These are phyloP conservation scores for Asterophora parasitica DNA, from an alignment of 768 basidiomycete genomes.

Conservation along the genomic window DNA sequence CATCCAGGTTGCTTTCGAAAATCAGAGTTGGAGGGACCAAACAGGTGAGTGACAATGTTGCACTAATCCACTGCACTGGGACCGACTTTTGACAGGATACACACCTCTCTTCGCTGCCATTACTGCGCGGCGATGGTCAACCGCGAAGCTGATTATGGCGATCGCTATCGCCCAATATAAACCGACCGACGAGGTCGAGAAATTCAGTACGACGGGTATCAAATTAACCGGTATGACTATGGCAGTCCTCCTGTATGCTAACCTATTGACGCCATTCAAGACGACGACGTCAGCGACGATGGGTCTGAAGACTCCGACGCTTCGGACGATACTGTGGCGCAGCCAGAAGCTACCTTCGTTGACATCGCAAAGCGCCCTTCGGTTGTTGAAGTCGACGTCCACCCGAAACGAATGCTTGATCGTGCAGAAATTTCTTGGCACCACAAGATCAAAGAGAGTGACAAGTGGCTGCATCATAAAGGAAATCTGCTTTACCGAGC, in stretches of 20 bases:
- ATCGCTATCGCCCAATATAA: slow-evolving; percentile 54
- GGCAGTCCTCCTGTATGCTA: not conserved
- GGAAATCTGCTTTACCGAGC: slow-evolving; percentile 29
- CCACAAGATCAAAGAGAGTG: too few relatives aligned
- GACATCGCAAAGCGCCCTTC: slow-evolving; percentile 51
- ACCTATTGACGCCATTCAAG: not conserved
- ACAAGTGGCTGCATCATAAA: too few relatives aligned
- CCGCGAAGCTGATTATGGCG: slow-evolving; percentile 54
- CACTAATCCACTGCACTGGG: not conserved
- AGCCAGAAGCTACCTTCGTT: slow-evolving; percentile 38
- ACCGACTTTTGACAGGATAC: slow-evolving; percentile 28
- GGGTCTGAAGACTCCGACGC: slow-evolving; percentile 37
- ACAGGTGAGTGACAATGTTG: slow-evolving; percentile 20
- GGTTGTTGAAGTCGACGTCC: slow-evolving; percentile 32
- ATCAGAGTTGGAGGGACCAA: slow-evolving; percentile 6
- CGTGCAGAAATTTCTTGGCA: too few relatives aligned
- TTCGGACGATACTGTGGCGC: slow-evolving; percentile 36
- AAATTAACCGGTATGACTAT: slow-evolving; percentile 26
- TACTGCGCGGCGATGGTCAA: slow-evolving; percentile 46
- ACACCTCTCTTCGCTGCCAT: slow-evolving; percentile 50
- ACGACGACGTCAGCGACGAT: slow-evolving; percentile 19
- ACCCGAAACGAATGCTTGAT: slow-evolving; percentile 35
- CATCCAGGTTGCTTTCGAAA: slow-evolving; percentile 25
- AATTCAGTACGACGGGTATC: slow-evolving; percentile 29
- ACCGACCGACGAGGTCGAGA: slow-evolving; percentile 29